Evolutionary conservation across 2,329 filamentous ascomycete species (phyloP).

Genomic region (Sporothrix protearum): DNA sequence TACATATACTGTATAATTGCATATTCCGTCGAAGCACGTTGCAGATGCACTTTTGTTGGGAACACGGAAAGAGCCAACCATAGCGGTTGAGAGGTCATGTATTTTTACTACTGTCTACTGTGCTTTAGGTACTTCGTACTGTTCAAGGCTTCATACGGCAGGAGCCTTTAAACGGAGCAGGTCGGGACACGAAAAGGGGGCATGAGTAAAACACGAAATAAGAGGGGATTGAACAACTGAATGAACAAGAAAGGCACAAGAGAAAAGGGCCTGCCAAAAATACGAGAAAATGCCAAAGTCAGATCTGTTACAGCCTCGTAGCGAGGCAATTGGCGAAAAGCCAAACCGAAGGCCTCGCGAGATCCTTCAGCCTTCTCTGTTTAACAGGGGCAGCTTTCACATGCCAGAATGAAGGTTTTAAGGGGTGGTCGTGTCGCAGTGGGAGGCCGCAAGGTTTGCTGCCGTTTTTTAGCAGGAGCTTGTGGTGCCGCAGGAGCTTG

Average conservation of each 20-base stretch:
- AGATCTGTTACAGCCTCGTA: conserved; percentile 1
- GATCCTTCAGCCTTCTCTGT: conserved; percentile 12
- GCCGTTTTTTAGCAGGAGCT: neutral
- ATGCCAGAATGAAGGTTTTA: neutral
- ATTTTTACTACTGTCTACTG: neutral
- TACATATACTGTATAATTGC: neutral
- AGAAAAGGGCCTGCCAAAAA: neutral
- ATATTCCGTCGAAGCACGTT: neutral
- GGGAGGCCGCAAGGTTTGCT: neutral
- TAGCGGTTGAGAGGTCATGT: neutral
- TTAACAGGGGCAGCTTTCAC: neutral
- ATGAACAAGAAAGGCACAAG: neutral
- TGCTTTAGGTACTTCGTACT: neutral
- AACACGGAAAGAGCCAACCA: neutral
- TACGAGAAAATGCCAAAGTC: neutral
- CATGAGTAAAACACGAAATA: neutral
- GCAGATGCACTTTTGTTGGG: conserved; percentile 6
- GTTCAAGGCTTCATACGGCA: too few species aligned
- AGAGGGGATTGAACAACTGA: neutral
- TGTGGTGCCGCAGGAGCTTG: neutral
- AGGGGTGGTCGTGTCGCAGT: neutral
- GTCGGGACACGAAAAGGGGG: neutral
- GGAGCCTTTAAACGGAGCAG: neutral
- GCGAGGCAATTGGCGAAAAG: conserved; percentile 7
- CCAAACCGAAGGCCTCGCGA: neutral